Evolutionary conservation across 1,139 yeast genomes (phyloP).

Genomic region (Saccharomyces hybrid): DNA sequence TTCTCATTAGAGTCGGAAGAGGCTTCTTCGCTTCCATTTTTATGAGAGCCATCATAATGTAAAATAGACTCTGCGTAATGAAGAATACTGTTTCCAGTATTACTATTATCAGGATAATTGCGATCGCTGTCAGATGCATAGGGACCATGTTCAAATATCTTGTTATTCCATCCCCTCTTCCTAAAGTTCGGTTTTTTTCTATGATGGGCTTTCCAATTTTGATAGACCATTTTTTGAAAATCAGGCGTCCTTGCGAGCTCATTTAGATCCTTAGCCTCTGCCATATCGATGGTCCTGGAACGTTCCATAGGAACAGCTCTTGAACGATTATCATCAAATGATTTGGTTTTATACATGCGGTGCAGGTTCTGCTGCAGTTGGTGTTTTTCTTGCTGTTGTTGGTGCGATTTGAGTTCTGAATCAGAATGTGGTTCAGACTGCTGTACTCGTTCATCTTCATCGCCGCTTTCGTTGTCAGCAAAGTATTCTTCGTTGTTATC

Average conservation of each 20-base stretch:
- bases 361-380: background rate
- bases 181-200: slow-evolving; percentile 12
- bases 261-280: slow-evolving; percentile 23
- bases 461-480: slow-evolving; percentile 29
- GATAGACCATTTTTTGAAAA: slow-evolving; percentile 37
- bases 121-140: slow-evolving; percentile 14
- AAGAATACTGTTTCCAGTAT: slow-evolving; percentile 16
- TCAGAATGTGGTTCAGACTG: background rate
- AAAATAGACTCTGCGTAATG: slow-evolving; percentile 6
- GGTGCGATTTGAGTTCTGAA: background rate
- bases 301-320: slow-evolving; percentile 32
- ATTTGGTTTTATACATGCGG: background rate
- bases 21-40: background rate
- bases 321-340: slow-evolving; percentile 3
- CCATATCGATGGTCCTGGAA: slow-evolving; percentile 42
- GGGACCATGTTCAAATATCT: slow-evolving; percentile 4
- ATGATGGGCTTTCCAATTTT: slow-evolving; percentile 25
- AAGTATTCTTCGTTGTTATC: slow-evolving; percentile 31
- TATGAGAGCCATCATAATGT: slow-evolving; percentile 6
- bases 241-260: slow-evolving; percentile 38
- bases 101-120: slow-evolving; percentile 9
- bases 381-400: background rate
- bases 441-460: slow-evolving; percentile 10
- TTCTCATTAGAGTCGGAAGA: background rate
- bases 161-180: slow-evolving; percentile 17